Evolutionary conservation across 2,329 filamentous ascomycete species (phyloP).

Genomic region (Calycina marina): DNA sequence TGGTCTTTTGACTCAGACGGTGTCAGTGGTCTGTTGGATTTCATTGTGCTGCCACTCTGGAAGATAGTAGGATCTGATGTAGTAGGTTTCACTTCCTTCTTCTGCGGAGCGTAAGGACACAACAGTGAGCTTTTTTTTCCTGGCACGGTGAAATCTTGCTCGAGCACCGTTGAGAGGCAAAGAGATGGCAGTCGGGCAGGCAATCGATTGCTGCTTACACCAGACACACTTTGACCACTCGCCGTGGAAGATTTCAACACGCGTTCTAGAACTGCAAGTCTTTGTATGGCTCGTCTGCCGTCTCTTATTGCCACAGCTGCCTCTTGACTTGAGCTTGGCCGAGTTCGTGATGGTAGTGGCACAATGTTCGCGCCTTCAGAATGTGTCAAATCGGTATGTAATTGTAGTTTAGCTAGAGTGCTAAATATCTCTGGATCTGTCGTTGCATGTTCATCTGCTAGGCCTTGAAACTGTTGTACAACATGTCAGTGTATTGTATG

Average conservation of each 20-base stretch:
- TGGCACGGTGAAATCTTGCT: constrained; percentile 81
- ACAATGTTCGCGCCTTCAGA: constrained; percentile 18
- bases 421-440: constrained; percentile 51
- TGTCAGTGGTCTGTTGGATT: constrained; percentile 14
- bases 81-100: constrained; percentile 6
- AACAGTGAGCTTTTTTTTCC: constrained; percentile 66
- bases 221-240: constrained; percentile 26
- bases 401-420: constrained; percentile 50
- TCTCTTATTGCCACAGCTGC: constrained; percentile 49
- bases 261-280: constrained; percentile 34
- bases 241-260: constrained; percentile 27
- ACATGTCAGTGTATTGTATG: constrained; percentile 17
- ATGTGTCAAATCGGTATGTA: constrained; percentile 32
- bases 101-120: constrained; percentile 56
- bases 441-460: constrained; percentile 55
- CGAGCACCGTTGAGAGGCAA: constrained; percentile 47
- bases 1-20: constrained; percentile 24
- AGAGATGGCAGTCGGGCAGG: constrained; percentile 36
- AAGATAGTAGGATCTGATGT: constrained; percentile 9
- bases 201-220: constrained; percentile 24
- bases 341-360: constrained; percentile 18
- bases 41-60: constrained; percentile 12
- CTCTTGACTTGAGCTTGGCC: constrained; percentile 33
- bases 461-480: constrained; percentile 40
- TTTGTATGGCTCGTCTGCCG: constrained; percentile 42